Evolutionary conservation across 2,329 filamentous ascomycete genomes (phyloP).

Genomic region (Nothophoma quercina): DNA sequence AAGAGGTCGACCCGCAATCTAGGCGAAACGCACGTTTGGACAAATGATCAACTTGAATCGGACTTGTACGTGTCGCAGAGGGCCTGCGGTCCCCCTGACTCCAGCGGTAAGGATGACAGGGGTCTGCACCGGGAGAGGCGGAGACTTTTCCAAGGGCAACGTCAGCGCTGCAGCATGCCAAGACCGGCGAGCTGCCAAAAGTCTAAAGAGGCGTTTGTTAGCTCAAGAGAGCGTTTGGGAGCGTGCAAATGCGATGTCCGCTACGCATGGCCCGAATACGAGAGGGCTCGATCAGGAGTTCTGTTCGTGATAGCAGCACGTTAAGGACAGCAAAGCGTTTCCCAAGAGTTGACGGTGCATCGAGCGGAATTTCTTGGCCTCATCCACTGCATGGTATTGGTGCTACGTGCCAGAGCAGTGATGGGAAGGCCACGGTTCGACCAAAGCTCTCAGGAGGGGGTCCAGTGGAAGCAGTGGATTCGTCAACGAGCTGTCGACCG

Average conservation of each 20-base stretch:
- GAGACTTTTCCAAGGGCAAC: slow-evolving; percentile 4
- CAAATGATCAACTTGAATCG: slow-evolving; percentile 1
- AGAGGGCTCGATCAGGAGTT: neutral
- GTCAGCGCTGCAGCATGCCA: slow-evolving; percentile 20
- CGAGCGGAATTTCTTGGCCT: slow-evolving; percentile 19
- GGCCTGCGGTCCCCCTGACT: slow-evolving; percentile 9
- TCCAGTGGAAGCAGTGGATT: neutral
- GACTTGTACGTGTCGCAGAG: slow-evolving; percentile 2
- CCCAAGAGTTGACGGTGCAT: neutral
- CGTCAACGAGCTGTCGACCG: slow-evolving; percentile 1
- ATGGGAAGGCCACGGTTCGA: slow-evolving; percentile 3
- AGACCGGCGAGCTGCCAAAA: neutral
- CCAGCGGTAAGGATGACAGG: slow-evolving; percentile 5
- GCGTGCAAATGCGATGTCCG: slow-evolving; percentile 4
- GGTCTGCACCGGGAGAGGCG: slow-evolving; percentile 5
- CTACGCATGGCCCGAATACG: slow-evolving; percentile 1
- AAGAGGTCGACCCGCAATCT: neutral
- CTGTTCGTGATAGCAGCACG: neutral
- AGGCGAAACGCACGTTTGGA: slow-evolving; percentile 14
- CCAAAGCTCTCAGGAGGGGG: neutral
- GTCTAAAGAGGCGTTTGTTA: slow-evolving; percentile 3
- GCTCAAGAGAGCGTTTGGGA: neutral
- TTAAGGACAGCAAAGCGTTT: neutral
- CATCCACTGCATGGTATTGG: slow-evolving; percentile 15
- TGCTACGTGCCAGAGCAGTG: slow-evolving; percentile 18